Conservation (phyloP, 306 rosid genomes). For the Pachyrhizus erosus region DNA sequence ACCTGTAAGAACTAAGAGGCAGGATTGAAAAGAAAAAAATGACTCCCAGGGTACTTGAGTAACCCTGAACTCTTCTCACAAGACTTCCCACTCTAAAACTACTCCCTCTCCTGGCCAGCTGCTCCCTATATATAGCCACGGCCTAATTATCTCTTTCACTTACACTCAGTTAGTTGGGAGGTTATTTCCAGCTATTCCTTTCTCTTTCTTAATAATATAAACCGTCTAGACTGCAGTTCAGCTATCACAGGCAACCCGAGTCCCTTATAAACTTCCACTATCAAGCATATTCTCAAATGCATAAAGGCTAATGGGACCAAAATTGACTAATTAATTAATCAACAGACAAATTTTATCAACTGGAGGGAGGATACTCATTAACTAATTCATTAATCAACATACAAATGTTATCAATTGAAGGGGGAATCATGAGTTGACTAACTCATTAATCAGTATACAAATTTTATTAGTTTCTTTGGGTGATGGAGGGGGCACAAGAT, state of each 20-base stretch:
- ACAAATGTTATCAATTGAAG: constrained; percentile 7
- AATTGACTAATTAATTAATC: constrained; percentile 3
- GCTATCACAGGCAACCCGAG: too few species aligned
- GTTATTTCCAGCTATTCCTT: too few species aligned
- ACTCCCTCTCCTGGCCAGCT: not conserved
- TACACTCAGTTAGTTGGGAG: too few species aligned
- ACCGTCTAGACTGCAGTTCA: too few species aligned
- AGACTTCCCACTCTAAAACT: not conserved
- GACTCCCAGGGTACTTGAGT: not conserved
- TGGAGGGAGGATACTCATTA: not conserved
- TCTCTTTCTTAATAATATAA: too few species aligned
- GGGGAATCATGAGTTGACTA: not conserved
- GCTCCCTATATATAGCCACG: not conserved
- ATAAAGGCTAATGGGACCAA: constrained; percentile 14
- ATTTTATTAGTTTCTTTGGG: constrained; percentile 4
- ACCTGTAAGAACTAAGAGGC: not conserved
- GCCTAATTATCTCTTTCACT: not conserved
- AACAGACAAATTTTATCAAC: constrained; percentile 17
- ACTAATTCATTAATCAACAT: not conserved
- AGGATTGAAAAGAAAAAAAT: not conserved
- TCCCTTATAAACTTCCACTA: too few species aligned
- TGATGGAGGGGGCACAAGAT: not conserved
- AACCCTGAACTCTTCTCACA: not conserved
- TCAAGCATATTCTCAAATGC: not conserved
- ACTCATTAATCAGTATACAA: not conserved